phyloP scores from a whole-genome alignment of 129 eudicot species.

The Flaveria trinervia region DNA sequence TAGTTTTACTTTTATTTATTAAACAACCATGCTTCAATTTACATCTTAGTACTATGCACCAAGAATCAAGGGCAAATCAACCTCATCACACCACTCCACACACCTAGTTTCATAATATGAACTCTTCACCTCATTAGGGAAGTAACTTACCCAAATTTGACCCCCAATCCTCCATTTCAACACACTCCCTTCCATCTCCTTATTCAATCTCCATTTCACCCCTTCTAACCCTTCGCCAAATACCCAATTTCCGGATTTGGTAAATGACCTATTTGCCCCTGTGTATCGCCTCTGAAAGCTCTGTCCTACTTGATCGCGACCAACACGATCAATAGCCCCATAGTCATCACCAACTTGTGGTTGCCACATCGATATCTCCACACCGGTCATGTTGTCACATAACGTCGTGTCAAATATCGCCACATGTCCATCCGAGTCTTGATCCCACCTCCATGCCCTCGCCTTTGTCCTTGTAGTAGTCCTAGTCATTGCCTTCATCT shows the following conservation, averaged over 20 bases:
- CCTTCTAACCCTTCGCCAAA: constrained; percentile 61
- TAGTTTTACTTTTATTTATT: not conserved
- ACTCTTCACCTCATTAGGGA: constrained; percentile 63
- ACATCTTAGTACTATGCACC: constrained; percentile 20
- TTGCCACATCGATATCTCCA: constrained; percentile 62
- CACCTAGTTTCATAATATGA: constrained; percentile 78
- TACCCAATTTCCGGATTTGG: constrained; percentile 62
- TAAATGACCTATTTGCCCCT: constrained; percentile 63
- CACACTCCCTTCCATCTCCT: constrained; percentile 97
- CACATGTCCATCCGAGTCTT: constrained; percentile 75
- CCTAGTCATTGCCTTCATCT: constrained; percentile 64
- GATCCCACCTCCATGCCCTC: constrained; percentile 93
- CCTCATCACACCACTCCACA: constrained; percentile 90
- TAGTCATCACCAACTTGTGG: constrained; percentile 30
- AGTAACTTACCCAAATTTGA: constrained; percentile 69
- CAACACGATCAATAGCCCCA: constrained; percentile 15
- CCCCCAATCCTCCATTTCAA: constrained; percentile 95
- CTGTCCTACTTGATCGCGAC: constrained; percentile 24
- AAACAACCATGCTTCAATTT: not conserved
- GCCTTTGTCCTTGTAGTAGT: constrained; percentile 55
- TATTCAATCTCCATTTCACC: constrained; percentile 81
- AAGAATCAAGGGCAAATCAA: constrained; percentile 73
- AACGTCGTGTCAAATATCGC: constrained; percentile 58
- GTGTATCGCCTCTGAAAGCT: constrained; percentile 54
- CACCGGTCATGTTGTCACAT: constrained; percentile 68